phyloP scores from a whole-genome alignment of 768 basidiomycete species.

The Boletus patriciae region DNA sequence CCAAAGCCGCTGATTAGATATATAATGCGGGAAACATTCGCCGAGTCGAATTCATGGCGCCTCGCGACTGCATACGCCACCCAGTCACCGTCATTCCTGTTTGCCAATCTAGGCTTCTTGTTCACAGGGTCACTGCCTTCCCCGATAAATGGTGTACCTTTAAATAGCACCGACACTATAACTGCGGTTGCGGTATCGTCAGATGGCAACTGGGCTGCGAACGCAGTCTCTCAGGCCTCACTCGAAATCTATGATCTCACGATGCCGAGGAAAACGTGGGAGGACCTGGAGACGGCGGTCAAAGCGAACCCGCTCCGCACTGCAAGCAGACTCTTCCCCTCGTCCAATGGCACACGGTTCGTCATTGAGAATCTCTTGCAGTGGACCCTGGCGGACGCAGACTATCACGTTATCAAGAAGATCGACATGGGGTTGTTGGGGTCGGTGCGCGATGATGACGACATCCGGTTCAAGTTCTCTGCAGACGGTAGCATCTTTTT shows the following conservation, averaged over 20 bases:
- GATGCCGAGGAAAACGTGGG: conserved; percentile 1
- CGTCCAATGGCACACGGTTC: conserved; percentile 13
- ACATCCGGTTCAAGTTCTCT: conserved; percentile 12
- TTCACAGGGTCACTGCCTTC: background rate
- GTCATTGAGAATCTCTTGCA: background rate
- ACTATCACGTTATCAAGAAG: conserved; percentile 2
- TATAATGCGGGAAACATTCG: background rate
- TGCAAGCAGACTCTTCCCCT: background rate
- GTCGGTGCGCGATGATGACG: background rate
- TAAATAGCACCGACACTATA: background rate
- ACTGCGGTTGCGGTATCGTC: conserved; percentile 17
- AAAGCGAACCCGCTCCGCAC: background rate
- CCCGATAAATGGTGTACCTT: background rate
- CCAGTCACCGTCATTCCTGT: conserved; percentile 7
- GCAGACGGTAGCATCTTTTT: conserved; percentile 11
- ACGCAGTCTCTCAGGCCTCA: background rate
- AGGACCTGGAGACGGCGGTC: background rate
- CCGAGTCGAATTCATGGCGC: background rate
- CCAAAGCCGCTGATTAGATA: conserved; percentile 3
- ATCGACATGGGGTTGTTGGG: conserved; percentile 8
- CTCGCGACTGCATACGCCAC: conserved; percentile 1
- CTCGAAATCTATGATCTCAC: conserved; percentile 12
- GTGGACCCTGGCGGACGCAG: conserved; percentile 7
- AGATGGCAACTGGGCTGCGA: conserved; percentile 22
- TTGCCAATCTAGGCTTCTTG: background rate